phyloP scores from a whole-genome alignment of 495 filamentous ascomycete genomes.

The Diplogelasinospora grovesii region DNA sequence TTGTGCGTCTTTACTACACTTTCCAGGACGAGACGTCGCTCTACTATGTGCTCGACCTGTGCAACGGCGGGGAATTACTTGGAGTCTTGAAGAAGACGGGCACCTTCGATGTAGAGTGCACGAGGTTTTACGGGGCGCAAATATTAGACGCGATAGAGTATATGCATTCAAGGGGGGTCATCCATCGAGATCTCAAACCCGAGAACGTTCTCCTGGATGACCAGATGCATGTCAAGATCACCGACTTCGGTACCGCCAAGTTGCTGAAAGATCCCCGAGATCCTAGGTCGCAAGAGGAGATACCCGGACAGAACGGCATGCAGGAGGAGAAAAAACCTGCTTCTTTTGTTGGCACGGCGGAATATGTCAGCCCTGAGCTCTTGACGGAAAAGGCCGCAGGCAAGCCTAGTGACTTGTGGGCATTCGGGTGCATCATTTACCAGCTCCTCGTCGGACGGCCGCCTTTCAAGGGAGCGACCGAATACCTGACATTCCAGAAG shows the following conservation, averaged over 20 bases:
- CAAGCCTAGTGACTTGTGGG: conserved; percentile 97
- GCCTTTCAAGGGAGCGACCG: conserved; percentile 95
- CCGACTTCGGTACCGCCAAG: conserved; percentile 97
- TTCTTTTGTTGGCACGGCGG: conserved; percentile 96
- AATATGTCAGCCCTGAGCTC: conserved; percentile 96
- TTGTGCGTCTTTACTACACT: conserved; percentile 96
- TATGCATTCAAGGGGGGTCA: conserved; percentile 94
- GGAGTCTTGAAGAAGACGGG: conserved; percentile 88
- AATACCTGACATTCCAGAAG: conserved; percentile 97
- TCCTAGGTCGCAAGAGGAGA: conserved; percentile 36
- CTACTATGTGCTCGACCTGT: conserved; percentile 95
- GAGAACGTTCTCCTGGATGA: conserved; percentile 95
- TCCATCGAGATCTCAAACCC: conserved; percentile 95
- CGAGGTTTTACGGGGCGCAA: conserved; percentile 89
- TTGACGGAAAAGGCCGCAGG: conserved; percentile 93
- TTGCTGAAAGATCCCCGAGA: conserved; percentile 65
- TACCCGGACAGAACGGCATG: conserved; percentile 44
- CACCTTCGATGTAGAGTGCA: conserved; percentile 94
- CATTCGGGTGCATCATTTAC: conserved; percentile 99
- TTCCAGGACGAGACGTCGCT: conserved; percentile 95
- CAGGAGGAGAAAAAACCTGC: conserved; percentile 66
- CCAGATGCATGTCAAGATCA: conserved; percentile 97
- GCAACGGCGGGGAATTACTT: conserved; percentile 85
- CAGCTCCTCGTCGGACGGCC: conserved; percentile 89
- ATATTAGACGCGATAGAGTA: conserved; percentile 96